A percentile compares a stretch with the other conserved stretches of the same genome.
phyloP scores from a whole-genome alignment of 2,329 filamentous ascomycete genomes.

The Colletotrichum filicis region DNA sequence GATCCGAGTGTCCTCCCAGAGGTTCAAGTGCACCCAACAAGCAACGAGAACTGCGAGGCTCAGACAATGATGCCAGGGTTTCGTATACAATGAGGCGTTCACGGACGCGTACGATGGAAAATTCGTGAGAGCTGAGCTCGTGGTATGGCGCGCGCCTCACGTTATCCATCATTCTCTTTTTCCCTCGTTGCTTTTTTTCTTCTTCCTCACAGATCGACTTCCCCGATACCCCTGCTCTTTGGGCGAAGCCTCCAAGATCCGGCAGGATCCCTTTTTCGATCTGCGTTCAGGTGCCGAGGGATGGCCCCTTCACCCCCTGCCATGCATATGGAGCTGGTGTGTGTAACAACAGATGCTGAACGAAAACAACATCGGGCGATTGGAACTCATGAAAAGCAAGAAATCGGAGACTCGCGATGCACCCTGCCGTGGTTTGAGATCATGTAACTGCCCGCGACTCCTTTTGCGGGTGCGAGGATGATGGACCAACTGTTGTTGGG shows the following conservation, averaged over 20 bases:
- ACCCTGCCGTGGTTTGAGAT: neutral
- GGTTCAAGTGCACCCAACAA: conserved; percentile 8
- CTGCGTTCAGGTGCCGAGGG: conserved; percentile 6
- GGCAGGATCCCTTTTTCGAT: neutral
- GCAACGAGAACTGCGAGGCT: conserved; percentile 21
- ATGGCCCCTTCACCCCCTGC: neutral
- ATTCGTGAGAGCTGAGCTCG: neutral
- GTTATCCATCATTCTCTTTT: neutral
- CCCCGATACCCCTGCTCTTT: neutral
- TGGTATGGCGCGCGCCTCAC: neutral
- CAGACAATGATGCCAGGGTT: conserved; percentile 27
- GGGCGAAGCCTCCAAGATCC: neutral
- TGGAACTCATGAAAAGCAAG: conserved; percentile 15
- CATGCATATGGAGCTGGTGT: neutral
- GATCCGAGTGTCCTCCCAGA: conserved; percentile 23
- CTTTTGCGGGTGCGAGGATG: neutral
- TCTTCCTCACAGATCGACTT: conserved; percentile 23
- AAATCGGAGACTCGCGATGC: neutral
- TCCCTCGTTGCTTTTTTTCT: neutral
- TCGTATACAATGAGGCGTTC: conserved; percentile 8
- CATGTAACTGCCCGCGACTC: neutral
- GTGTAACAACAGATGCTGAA: conserved; percentile 9
- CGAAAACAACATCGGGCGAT: conserved; percentile 11
- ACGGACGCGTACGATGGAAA: neutral
- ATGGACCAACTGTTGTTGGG: neutral